These are phyloP conservation scores for Arachis stenosperma DNA, from an alignment of 306 rosid species.

Conservation along the genomic window DNA sequence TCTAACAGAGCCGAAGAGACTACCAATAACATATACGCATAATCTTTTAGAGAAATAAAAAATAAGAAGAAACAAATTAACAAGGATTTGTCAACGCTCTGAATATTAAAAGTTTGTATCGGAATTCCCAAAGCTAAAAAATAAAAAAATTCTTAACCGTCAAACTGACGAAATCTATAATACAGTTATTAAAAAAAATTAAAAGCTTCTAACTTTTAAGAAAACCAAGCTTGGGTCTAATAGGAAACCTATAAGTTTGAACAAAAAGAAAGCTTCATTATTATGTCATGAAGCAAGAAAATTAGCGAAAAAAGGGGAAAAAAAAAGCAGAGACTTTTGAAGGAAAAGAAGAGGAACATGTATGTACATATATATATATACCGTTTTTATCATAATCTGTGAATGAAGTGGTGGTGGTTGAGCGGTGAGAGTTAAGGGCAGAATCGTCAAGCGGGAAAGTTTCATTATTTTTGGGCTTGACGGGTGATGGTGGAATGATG, in stretches of 20 bases:
- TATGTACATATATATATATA: not conserved
- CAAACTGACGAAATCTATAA: no score
- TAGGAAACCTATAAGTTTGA: not conserved
- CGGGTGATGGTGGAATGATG: constrained; percentile 67
- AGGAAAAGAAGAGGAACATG: not conserved
- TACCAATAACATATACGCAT: not conserved
- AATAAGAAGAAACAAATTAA: not conserved
- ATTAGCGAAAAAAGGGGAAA: not conserved
- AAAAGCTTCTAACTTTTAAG: no score
- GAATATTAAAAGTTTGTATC: no score
- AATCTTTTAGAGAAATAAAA: not conserved
- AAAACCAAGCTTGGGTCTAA: constrained; percentile 5
- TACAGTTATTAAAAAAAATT: no score
- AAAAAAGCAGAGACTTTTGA: not conserved
- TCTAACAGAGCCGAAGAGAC: constrained; percentile 2
- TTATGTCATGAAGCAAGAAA: not conserved
- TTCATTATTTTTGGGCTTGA: constrained; percentile 43
- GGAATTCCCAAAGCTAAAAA: no score
- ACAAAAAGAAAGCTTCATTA: not conserved
- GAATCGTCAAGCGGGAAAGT: constrained; percentile 15
- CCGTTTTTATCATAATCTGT: constrained; percentile 49
- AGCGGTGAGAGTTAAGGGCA: constrained; percentile 47
- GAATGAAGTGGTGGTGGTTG: constrained; percentile 48
- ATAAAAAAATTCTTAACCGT: no score
- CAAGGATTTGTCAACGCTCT: not conserved